Percentiles rank a stretch among this genome's conserved stretches.
phyloP scores from a whole-genome alignment of 257 asterid species.

The Solanum tarapatanum region DNA sequence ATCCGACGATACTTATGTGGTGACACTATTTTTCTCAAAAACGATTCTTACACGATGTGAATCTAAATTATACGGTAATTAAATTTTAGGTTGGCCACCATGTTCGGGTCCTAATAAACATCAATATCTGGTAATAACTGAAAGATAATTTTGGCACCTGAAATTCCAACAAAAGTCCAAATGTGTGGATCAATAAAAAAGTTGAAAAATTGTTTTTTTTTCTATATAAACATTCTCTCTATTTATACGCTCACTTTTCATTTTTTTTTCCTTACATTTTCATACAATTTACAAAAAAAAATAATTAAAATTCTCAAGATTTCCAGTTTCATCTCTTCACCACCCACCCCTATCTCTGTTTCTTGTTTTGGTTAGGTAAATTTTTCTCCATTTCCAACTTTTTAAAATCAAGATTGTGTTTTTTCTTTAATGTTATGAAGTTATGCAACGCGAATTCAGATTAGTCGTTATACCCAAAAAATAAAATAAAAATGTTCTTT shows the following conservation, averaged over 20 bases:
- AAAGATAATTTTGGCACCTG: neutral
- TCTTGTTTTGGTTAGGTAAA: neutral
- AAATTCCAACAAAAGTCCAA: neutral
- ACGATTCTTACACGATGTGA: neutral
- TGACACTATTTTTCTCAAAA: neutral
- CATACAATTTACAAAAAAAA: neutral
- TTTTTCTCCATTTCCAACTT: neutral
- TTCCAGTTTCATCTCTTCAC: neutral
- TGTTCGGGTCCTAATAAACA: neutral
- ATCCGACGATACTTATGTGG: neutral
- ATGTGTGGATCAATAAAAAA: neutral
- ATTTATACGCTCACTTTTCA: neutral
- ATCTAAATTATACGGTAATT: neutral
- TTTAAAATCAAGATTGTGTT: neutral
- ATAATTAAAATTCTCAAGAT: neutral
- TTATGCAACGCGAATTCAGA: neutral
- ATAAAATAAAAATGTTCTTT: neutral
- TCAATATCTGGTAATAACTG: neutral
- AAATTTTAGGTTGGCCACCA: neutral
- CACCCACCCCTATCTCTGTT: neutral
- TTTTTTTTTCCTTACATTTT: neutral
- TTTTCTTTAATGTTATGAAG: neutral
- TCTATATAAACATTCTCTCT: neutral
- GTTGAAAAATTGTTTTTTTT: neutral
- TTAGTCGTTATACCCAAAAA: neutral